Conservation (phyloP, 768 basidiomycete genomes). For the Dacryopinax primogenitus region DNA sequence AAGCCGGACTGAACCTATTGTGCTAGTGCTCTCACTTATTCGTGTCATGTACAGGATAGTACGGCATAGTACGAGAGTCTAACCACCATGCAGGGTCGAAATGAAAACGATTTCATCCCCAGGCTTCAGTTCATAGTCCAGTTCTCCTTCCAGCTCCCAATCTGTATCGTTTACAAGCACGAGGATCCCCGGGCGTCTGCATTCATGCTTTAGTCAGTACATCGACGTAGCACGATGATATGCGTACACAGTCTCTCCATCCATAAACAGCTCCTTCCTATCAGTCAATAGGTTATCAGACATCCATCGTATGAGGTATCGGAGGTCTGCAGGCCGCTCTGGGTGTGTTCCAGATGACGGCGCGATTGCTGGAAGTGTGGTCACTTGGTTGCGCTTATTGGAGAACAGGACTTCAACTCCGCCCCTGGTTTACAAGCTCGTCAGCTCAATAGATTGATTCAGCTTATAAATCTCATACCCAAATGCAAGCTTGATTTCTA, state of each 20-base stretch:
- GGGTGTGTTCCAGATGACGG: conserved; percentile 21
- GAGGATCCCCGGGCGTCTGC: conserved; percentile 86
- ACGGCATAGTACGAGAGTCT: neutral
- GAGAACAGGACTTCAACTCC: conserved; percentile 77
- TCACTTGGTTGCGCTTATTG: conserved; percentile 46
- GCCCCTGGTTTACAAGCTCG: conserved; percentile 33
- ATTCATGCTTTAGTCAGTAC: neutral
- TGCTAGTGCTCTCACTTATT: neutral
- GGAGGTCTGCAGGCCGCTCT: conserved; percentile 44
- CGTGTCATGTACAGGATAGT: neutral
- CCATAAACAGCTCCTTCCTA: conserved; percentile 77
- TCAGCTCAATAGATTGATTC: neutral
- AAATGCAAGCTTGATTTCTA: conserved; percentile 53
- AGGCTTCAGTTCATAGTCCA: conserved; percentile 62
- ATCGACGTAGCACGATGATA: neutral
- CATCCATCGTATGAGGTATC: conserved; percentile 68
- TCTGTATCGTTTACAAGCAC: conserved; percentile 96
- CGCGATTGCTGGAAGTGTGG: conserved; percentile 42
- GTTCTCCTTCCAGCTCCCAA: conserved; percentile 95
- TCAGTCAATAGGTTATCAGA: conserved; percentile 67
- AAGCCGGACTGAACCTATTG: neutral
- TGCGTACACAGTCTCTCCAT: conserved; percentile 69
- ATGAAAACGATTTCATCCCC: conserved; percentile 93
- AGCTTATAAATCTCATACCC: conserved; percentile 17
- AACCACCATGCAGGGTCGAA: conserved; percentile 89